A percentile compares a stretch with the other conserved stretches of the same genome.
These are phyloP conservation scores for Candida germanica DNA, from an alignment of 805 yeast species.

Conservation along the genomic window DNA sequence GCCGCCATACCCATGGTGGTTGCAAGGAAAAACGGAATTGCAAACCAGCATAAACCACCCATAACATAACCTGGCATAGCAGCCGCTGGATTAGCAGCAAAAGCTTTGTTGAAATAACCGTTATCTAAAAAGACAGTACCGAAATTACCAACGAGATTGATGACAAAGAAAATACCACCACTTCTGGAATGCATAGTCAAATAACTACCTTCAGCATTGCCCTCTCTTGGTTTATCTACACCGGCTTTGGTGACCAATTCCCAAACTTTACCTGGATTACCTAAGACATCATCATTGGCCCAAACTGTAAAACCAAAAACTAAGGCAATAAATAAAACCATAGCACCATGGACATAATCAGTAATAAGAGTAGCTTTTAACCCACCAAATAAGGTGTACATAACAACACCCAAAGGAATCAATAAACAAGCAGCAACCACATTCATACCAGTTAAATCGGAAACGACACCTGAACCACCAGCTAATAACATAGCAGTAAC, in stretches of 20 bases:
- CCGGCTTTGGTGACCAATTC: conserved; percentile 66
- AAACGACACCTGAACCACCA: conserved; percentile 85
- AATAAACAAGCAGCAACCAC: conserved; percentile 79
- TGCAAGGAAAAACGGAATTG: conserved; percentile 79
- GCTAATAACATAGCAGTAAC: conserved; percentile 91
- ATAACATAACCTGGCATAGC: conserved; percentile 84
- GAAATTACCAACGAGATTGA: conserved; percentile 82
- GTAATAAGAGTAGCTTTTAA: conserved; percentile 46
- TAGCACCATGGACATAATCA: conserved; percentile 45
- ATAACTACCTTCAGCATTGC: conserved; percentile 84
- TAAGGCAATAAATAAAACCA: conserved; percentile 71
- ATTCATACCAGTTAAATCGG: conserved; percentile 74
- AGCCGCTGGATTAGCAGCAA: conserved; percentile 79
- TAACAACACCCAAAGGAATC: conserved; percentile 72
- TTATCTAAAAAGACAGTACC: conserved; percentile 86
- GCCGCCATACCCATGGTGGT: conserved; percentile 88
- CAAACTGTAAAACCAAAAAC: conserved; percentile 78
- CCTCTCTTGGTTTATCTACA: conserved; percentile 59
- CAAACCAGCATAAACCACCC: conserved; percentile 91
- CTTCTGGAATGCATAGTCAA: conserved; percentile 81
- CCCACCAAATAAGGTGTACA: conserved; percentile 44
- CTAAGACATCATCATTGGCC: conserved; percentile 66
- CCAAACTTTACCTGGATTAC: conserved; percentile 81
- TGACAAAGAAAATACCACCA: conserved; percentile 88
- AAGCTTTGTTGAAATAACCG: conserved; percentile 88